These are phyloP conservation scores for Eremothecium coryli DNA, from an alignment of 1,139 yeast genomes.

Conservation along the genomic window DNA sequence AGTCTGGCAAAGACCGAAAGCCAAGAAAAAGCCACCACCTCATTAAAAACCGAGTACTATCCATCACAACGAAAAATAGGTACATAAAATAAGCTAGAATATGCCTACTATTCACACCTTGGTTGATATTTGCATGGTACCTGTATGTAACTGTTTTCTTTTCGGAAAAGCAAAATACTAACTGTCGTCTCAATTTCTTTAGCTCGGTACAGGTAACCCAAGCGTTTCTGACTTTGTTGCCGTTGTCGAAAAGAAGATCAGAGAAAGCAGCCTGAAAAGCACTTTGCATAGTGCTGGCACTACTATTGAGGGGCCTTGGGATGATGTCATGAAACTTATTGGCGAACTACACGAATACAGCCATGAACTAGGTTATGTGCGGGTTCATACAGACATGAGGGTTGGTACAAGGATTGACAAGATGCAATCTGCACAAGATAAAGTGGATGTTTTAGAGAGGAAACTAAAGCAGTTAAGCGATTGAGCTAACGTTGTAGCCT, in stretches of 20 bases:
- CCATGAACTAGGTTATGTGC: conserved; percentile 58
- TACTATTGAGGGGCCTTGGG: conserved; percentile 88
- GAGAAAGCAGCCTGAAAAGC: conserved; percentile 51
- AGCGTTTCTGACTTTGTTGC: conserved; percentile 78
- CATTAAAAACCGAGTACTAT: no score
- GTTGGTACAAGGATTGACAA: conserved; percentile 73
- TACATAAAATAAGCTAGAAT: no score
- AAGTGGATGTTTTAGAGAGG: conserved; percentile 49
- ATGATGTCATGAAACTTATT: conserved; percentile 66
- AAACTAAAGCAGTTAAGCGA: no score
- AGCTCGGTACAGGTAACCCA: conserved; percentile 69
- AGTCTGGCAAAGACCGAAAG: no score
- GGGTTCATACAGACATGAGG: conserved; percentile 79
- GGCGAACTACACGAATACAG: conserved; percentile 70
- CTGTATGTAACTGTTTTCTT: conserved; percentile 40
- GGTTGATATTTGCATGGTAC: conserved; percentile 77
- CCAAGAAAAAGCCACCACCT: no score
- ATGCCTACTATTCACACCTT: conserved; percentile 58
- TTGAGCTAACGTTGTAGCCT: no score
- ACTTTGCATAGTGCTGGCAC: conserved; percentile 86
- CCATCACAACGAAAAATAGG: no score
- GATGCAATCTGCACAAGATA: conserved; percentile 55
- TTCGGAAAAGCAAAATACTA: neutral
- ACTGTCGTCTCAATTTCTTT: conserved; percentile 5
- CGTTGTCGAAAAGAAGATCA: conserved; percentile 52